Conservation (phyloP, 1,284 basidiomycete genomes). For the Cystobasidium pallidum region DNA sequence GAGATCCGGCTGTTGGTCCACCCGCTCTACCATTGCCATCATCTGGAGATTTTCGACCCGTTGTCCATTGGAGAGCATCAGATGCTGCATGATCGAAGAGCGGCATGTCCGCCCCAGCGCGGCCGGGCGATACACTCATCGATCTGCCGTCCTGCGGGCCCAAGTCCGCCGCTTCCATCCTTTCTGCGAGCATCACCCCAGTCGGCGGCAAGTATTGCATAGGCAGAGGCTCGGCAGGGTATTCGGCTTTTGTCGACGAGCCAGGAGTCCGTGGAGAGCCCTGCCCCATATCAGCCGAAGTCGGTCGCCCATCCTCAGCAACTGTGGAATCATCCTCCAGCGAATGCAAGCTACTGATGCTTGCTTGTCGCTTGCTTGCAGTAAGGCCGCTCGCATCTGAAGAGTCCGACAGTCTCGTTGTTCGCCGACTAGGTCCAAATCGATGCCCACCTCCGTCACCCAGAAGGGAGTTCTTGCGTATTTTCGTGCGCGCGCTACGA, state of each 20-base stretch:
- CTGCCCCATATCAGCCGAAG: background rate
- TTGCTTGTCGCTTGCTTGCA: constrained; percentile 45
- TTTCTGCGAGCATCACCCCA: background rate
- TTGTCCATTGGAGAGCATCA: constrained; percentile 6
- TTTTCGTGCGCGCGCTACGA: constrained; percentile 89
- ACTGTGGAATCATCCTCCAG: constrained; percentile 3
- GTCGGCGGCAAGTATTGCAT: constrained; percentile 53
- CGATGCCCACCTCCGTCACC: constrained; percentile 80
- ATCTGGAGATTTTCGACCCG: background rate
- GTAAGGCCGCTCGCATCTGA: constrained; percentile 54
- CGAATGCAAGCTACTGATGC: constrained; percentile 14
- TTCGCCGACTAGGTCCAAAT: constrained; percentile 62
- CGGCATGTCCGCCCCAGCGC: constrained; percentile 36
- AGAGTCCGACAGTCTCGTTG: constrained; percentile 57
- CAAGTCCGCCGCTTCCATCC: constrained; percentile 45
- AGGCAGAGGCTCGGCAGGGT: constrained; percentile 49
- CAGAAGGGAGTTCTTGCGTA: constrained; percentile 78
- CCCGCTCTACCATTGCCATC: background rate
- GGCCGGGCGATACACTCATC: constrained; percentile 45
- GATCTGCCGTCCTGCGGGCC: constrained; percentile 44
- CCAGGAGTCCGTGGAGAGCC: constrained; percentile 25
- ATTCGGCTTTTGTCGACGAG: constrained; percentile 13
- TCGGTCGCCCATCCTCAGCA: background rate
- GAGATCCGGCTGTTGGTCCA: background rate
- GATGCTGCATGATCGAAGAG: background rate